Evolutionary conservation across 257 asterid species (phyloP), one percentile per base, ranked within the genome.

Genomic region (Asclepias syriaca): DNA sequence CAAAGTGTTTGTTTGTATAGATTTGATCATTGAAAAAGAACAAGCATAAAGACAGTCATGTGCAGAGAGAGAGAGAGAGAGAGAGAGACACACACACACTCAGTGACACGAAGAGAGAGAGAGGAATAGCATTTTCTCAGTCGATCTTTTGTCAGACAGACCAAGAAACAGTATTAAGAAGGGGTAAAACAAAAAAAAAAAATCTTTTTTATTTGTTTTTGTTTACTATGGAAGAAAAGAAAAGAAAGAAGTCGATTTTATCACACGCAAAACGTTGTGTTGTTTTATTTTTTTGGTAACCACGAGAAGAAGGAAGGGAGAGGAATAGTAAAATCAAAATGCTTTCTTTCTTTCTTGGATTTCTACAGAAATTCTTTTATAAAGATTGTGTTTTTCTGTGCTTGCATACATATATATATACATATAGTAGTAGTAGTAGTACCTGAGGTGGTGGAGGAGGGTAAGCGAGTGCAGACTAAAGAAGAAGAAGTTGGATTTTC

Each of bases 401-500:
- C 22, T 34, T 34, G 5, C 39, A 34, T 29, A 2, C 3, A 29
- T 29, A 29, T 29, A 29, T 29, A 40, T 40, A 40, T 40, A 40
- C 5, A 40, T 43, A 43, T 43, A 43, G 8, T 6, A 43, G 2
- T 43, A 6, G 1, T 1, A 6, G 8, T 7, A 43, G 65, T 77
- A 89, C 96, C 96, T 72, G 96, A 70, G 0, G 86, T 50, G 68
- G 64, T 65, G 2, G 90, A 65, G 1, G 93, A 65, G 1, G 93
- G 91, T 65, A 89, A 70, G 11, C 84, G 88, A 59, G 92, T 80
- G 81, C 91, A 85, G 16, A 81, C 87, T 39, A 88, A 91, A 32
- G 93, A 79, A 63, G 80, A 80, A 43, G 95, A 74, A 76, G 72
- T 48, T 0, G 84, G 76, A 73, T 77, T 87, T 45, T 89, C 91